Base-by-base conservation (phyloP, 345 rosid genomes). In the Cardamine occulta region DNA sequence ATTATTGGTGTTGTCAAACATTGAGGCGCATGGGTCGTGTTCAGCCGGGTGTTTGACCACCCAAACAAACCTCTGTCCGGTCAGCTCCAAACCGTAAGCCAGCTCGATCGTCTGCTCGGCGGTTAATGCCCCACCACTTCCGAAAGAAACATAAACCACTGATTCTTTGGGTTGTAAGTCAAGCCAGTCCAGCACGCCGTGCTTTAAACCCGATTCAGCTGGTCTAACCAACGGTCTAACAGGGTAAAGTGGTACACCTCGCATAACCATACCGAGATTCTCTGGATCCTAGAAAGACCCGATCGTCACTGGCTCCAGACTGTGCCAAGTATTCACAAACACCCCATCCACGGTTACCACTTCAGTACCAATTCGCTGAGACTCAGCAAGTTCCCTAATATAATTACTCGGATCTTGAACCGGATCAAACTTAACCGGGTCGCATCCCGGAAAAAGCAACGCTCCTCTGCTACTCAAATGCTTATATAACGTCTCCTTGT, bases 241-340 rank as follows among this genome's bases (percentile, higher is more conserved):
- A 8, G 84, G 66, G 74, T 78, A 66, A 62, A 86, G 68, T 0
- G 84, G 83, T 1, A 58, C 83, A 2, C 75, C 74, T n/a, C 29
- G 66, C 74, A 72, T 78, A 44, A 73, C 70, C 45, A 0, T 14
- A 63, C 82, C 72, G 0, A 79, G 75, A 6, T 62, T 54, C 48
- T 68, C 62, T n/a, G 61, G 48, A 10, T 68, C 75, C 54, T 24
- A 45, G 70, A 73, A 79, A 4, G 82, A 67, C 3, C 14, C 21
- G 9, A 79, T 51, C 0, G 88, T 82, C 23, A 7, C 8, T 7
- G 77, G 65, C 82, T 89, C 91, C 13, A 89, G 73, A 45, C 28
- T 68, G 4, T 79, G 67, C 86, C 90, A 86, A 0, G 93, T 76
- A 62, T 89, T 89, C 26, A 88, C 75, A 78, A 89, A 76, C 35